Evolutionary conservation across 2,329 filamentous ascomycete genomes (phyloP).

Genomic region (Beauveria sp.): DNA sequence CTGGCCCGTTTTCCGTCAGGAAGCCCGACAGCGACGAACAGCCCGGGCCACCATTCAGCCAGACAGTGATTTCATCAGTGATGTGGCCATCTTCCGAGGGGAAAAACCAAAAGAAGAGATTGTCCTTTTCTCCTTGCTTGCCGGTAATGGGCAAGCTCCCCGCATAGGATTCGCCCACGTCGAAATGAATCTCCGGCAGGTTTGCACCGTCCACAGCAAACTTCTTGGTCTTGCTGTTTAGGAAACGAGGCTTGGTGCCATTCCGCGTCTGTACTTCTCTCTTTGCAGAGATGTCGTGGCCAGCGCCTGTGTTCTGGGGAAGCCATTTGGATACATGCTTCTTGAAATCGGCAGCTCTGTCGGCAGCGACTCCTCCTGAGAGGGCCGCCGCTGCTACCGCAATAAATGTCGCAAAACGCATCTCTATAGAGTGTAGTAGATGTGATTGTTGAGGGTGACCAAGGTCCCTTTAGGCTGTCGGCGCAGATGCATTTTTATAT

Average conservation of each 20-base stretch:
- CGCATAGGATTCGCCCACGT: constrained; percentile 60
- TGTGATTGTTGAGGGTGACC: too few species aligned
- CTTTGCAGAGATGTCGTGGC: neutral
- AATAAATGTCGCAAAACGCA: neutral
- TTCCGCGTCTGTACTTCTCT: neutral
- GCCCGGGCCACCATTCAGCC: constrained; percentile 50
- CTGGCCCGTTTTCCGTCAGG: constrained; percentile 69
- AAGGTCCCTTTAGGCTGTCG: too few species aligned
- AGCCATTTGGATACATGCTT: neutral
- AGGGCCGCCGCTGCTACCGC: neutral
- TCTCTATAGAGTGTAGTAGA: neutral
- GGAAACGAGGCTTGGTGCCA: neutral
- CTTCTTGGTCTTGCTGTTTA: constrained; percentile 17
- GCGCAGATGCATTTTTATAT: neutral
- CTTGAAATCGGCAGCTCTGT: neutral
- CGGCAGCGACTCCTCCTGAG: neutral
- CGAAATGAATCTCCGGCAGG: constrained; percentile 63
- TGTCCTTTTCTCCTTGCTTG: constrained; percentile 36
- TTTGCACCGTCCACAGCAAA: constrained; percentile 56
- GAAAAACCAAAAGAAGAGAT: constrained; percentile 63
- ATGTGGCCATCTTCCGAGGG: constrained; percentile 43
- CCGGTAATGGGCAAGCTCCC: constrained; percentile 51
- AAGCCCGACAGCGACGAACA: constrained; percentile 59
- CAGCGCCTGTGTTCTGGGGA: too few species aligned
- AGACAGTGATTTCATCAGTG: constrained; percentile 54